These are phyloP conservation scores for Leccinum angustisporum DNA, from an alignment of 1,284 basidiomycete genomes.

Conservation along the genomic window DNA sequence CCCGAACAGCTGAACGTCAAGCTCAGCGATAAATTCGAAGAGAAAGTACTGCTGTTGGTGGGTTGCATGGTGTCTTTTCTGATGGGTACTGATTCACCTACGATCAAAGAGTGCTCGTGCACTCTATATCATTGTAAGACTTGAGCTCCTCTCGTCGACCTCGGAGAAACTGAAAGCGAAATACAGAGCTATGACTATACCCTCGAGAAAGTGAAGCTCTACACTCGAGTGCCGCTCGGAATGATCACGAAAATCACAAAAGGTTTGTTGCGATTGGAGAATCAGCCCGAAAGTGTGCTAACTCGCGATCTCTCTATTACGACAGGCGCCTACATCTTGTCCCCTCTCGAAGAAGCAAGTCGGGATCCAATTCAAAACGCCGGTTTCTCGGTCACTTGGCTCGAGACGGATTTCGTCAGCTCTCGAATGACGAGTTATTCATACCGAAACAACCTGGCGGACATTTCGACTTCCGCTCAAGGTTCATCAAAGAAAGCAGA, in stretches of 20 bases:
- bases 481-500: constrained; percentile 26
- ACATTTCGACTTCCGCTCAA: constrained; percentile 20
- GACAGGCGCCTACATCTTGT: constrained; percentile 87
- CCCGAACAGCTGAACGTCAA: constrained; percentile 75
- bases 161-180: constrained; percentile 9
- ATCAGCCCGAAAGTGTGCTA: neutral
- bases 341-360: constrained; percentile 86
- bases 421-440: constrained; percentile 84
- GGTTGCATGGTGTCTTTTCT: constrained; percentile 31
- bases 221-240: constrained; percentile 84
- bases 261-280: constrained; percentile 47
- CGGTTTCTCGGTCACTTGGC: constrained; percentile 80
- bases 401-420: constrained; percentile 58
- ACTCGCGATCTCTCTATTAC: constrained; percentile 1
- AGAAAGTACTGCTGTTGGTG: constrained; percentile 89
- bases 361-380: constrained; percentile 84
- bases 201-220: constrained; percentile 87
- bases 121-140: constrained; percentile 64
- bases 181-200: constrained; percentile 84
- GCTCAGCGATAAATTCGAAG: constrained; percentile 81
- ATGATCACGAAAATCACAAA: constrained; percentile 83
- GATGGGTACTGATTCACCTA: constrained; percentile 5
- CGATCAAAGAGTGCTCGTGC: constrained; percentile 55
- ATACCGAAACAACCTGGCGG: constrained; percentile 63
- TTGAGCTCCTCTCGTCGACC: neutral